These are phyloP conservation scores for Penicillium italicum DNA, from an alignment of 2,329 filamentous ascomycete genomes.

Conservation along the genomic window DNA sequence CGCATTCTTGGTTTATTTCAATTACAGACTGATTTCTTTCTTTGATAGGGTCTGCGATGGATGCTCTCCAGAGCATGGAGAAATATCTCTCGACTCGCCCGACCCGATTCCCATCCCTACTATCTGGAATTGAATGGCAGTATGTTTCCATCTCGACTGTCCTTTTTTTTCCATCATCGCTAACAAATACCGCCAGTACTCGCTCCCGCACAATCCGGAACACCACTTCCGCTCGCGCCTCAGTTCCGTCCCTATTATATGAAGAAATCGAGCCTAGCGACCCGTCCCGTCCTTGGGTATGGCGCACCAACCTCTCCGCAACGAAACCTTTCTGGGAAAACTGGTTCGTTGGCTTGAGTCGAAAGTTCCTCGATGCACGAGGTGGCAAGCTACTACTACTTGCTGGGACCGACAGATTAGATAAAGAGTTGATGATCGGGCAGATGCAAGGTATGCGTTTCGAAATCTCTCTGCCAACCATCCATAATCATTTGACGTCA, in stretches of 20 bases:
- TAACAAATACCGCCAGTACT: constrained; percentile 46
- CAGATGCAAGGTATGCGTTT: constrained; percentile 79
- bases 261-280: constrained; percentile 39
- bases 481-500: neutral
- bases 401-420: constrained; percentile 83
- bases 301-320: constrained; percentile 77
- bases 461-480: neutral
- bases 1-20: neutral
- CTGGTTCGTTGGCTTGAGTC: constrained; percentile 86
- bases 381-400: constrained; percentile 82
- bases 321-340: constrained; percentile 92
- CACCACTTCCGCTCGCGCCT: constrained; percentile 74
- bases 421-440: constrained; percentile 89
- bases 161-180: neutral
- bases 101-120: constrained; percentile 68
- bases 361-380: constrained; percentile 76
- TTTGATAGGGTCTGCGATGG: constrained; percentile 72
- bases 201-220: constrained; percentile 84
- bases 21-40: neutral
- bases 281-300: constrained; percentile 62
- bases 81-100: constrained; percentile 83
- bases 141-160: constrained; percentile 28
- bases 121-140: constrained; percentile 90
- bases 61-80: constrained; percentile 91
- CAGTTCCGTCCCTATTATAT: constrained; percentile 74